A percentile compares a stretch with the other conserved stretches of the same genome.
These are phyloP conservation scores for Tolypocladium pustulatum DNA, from an alignment of 2,329 filamentous ascomycete genomes.

Conservation along the genomic window DNA sequence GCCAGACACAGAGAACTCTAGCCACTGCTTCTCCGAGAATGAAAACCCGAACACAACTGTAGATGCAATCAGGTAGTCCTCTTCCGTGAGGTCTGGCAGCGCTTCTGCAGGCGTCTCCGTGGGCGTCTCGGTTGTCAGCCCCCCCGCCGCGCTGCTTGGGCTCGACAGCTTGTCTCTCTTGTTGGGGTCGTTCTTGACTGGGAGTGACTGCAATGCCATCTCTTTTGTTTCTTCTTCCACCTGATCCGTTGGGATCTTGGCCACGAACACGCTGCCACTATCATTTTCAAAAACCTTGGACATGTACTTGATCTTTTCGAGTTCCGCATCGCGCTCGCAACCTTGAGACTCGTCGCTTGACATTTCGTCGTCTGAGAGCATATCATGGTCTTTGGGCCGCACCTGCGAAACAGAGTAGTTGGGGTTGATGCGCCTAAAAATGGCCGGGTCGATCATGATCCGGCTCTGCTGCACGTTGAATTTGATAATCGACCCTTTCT, in stretches of 20 bases:
- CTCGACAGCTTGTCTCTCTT: neutral
- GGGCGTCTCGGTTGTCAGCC: slow-evolving; percentile 2
- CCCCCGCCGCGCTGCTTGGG: neutral
- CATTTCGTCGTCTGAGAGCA: slow-evolving; percentile 38
- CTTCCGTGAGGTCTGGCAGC: slow-evolving; percentile 31
- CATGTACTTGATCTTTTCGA: slow-evolving; percentile 30
- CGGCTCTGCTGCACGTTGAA: slow-evolving; percentile 80
- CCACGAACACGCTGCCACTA: slow-evolving; percentile 24
- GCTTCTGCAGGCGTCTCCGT: slow-evolving; percentile 7
- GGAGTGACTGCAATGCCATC: slow-evolving; percentile 47
- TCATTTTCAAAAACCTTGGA: slow-evolving; percentile 41
- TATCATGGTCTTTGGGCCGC: slow-evolving; percentile 58
- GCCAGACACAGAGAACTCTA: slow-evolving; percentile 74
- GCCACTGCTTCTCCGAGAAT: slow-evolving; percentile 82
- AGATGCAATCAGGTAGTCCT: slow-evolving; percentile 75
- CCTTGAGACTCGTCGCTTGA: slow-evolving; percentile 26
- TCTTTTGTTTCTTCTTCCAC: slow-evolving; percentile 18
- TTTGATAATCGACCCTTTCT: slow-evolving; percentile 52
- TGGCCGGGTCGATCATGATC: slow-evolving; percentile 77
- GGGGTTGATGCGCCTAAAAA: slow-evolving; percentile 74
- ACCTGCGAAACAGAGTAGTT: slow-evolving; percentile 74
- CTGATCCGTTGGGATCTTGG: slow-evolving; percentile 18
- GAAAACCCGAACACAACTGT: slow-evolving; percentile 80
- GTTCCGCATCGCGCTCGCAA: slow-evolving; percentile 29
- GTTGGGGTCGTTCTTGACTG: slow-evolving; percentile 12